Evolutionary conservation across 441 rosid species (phyloP).

Genomic region (Mallotus repandus): DNA sequence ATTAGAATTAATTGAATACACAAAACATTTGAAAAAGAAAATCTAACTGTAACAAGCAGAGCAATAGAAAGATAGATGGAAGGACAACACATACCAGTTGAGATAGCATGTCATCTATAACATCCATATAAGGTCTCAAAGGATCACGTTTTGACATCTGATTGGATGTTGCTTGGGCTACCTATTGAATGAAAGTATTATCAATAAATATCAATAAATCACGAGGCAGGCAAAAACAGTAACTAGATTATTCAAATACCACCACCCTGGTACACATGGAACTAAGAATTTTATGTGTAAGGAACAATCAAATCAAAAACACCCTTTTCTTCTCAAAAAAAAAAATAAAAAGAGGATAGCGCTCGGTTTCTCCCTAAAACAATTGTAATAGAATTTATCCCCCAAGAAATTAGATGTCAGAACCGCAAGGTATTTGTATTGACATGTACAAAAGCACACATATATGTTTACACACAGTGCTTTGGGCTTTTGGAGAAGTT

Average conservation of each 20-base stretch:
- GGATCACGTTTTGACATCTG: slow-evolving; percentile 99
- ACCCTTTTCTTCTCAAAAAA: not conserved
- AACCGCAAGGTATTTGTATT: not conserved
- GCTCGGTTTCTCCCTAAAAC: not conserved
- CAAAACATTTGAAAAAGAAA: slow-evolving; percentile 13
- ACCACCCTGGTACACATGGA: not conserved
- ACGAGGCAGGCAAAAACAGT: not conserved
- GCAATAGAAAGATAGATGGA: not conserved
- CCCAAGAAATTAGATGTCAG: not conserved
- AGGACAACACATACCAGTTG: slow-evolving; percentile 63
- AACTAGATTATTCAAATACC: not conserved
- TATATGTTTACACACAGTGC: not conserved
- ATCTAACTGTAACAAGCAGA: slow-evolving; percentile 7
- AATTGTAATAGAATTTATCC: not conserved
- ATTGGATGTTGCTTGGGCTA: slow-evolving; percentile 98
- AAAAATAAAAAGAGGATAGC: not conserved
- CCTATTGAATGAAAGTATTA: slow-evolving; percentile 43
- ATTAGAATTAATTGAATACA: slow-evolving; percentile 25
- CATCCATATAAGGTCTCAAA: slow-evolving; percentile 94
- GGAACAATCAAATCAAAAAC: not conserved
- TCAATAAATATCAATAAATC: not conserved
- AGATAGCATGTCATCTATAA: slow-evolving; percentile 82
- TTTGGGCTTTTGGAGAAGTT: not conserved
- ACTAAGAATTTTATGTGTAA: not conserved
- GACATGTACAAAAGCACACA: not conserved